Evolutionary conservation across 805 yeast species (phyloP).

Genomic region (Suhomyces prunicola): DNA sequence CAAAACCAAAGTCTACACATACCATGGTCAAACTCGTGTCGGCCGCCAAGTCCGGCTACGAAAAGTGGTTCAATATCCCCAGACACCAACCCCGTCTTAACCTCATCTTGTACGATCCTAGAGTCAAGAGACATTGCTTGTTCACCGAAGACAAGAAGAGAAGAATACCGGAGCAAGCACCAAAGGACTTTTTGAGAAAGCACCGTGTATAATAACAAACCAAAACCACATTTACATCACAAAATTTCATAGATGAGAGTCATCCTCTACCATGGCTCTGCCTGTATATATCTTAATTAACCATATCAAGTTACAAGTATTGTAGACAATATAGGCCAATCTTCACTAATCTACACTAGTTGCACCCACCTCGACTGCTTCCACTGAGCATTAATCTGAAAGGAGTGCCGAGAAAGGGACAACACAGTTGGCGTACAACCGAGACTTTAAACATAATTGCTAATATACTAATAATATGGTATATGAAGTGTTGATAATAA

Average conservation of each 20-base stretch:
- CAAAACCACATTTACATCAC: neutral
- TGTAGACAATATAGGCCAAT: too few relatives aligned
- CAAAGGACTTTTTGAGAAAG: slow-evolving; percentile 33
- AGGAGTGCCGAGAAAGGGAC: too few relatives aligned
- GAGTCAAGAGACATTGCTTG: slow-evolving; percentile 84
- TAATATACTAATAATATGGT: too few relatives aligned
- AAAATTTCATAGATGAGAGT: neutral
- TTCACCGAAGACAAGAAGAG: slow-evolving; percentile 88
- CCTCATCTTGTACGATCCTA: slow-evolving; percentile 49
- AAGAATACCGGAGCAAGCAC: slow-evolving; percentile 54
- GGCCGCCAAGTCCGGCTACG: slow-evolving; percentile 86
- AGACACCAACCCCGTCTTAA: slow-evolving; percentile 76
- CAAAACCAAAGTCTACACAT: slow-evolving; percentile 66
- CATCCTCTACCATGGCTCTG: neutral
- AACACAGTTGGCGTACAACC: too few relatives aligned
- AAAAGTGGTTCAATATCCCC: slow-evolving; percentile 75
- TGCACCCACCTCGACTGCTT: too few relatives aligned
- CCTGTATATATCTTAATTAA: neutral
- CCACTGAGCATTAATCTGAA: too few relatives aligned
- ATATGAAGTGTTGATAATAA: too few relatives aligned
- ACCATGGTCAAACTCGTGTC: slow-evolving; percentile 85
- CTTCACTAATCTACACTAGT: too few relatives aligned
- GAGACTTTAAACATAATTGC: too few relatives aligned
- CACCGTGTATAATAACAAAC: slow-evolving; percentile 9
- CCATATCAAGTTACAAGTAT: neutral